Percentiles rank a stretch among this genome's conserved stretches.
Conservation (phyloP, 306 rosid species). For the Canavalia ensiformis region DNA sequence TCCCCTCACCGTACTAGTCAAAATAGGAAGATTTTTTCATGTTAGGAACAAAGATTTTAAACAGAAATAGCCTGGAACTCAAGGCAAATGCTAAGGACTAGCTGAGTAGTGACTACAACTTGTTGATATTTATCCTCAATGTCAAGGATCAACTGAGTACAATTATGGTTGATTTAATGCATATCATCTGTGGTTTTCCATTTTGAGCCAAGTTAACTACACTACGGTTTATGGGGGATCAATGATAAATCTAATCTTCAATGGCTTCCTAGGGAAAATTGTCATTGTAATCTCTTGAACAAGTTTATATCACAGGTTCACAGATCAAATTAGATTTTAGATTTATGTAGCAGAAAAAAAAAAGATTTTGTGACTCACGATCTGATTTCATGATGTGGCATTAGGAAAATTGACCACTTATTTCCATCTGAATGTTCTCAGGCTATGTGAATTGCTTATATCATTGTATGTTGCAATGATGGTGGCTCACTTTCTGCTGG, state of each 20-base stretch:
- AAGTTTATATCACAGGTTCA: conserved; percentile 11
- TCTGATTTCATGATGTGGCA: not conserved
- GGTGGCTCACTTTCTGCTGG: not conserved
- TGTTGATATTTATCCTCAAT: not conserved
- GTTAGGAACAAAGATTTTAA: conserved; percentile 10
- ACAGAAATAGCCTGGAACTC: conserved; percentile 2
- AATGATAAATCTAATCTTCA: conserved; percentile 12
- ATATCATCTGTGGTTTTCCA: conserved; percentile 7
- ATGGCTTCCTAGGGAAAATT: not conserved
- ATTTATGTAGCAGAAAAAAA: conserved; percentile 10
- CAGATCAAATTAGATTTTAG: not conserved
- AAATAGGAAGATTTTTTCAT: conserved; percentile 8
- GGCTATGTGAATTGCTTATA: not conserved
- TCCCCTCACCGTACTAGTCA: not conserved
- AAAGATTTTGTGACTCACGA: not conserved
- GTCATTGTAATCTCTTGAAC: conserved; percentile 7
- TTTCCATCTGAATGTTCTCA: conserved; percentile 29
- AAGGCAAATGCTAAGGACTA: conserved; percentile 17
- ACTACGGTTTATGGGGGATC: not conserved
- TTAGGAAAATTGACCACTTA: not conserved
- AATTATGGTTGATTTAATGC: not conserved
- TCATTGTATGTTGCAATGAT: conserved; percentile 19
- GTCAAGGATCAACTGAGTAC: conserved; percentile 5
- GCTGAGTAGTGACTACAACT: not conserved
- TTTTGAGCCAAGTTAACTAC: conserved; percentile 14